phyloP scores from a whole-genome alignment of 371 early-diverging fungal genomes.

The Chytridiales sp. region DNA sequence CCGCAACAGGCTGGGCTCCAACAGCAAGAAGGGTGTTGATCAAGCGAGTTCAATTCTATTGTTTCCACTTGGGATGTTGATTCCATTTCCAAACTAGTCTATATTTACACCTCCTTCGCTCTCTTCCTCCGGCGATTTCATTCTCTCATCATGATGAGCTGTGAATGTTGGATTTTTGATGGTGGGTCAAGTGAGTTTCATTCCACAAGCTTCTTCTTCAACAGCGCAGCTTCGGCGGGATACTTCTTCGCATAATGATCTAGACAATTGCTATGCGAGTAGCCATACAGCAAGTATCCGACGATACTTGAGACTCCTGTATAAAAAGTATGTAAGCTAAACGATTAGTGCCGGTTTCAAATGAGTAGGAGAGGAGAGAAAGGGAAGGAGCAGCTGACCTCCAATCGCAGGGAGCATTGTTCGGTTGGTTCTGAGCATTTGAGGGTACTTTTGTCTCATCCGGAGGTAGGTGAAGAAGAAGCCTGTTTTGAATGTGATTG shows the following conservation, averaged over 20 bases:
- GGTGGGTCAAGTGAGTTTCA: conserved; percentile 4
- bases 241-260: conserved; percentile 18
- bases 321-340: not conserved
- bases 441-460: conserved; percentile 2
- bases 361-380: no score
- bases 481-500: not conserved
- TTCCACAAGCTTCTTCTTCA: conserved; percentile 6
- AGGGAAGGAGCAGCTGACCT: not conserved
- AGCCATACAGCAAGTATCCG: conserved; percentile 9
- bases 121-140: no score
- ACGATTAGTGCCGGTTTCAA: not conserved
- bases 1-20: no score
- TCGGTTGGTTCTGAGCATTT: conserved; percentile 6
- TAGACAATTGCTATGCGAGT: conserved; percentile 20
- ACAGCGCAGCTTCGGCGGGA: conserved; percentile 12
- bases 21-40: not conserved
- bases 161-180: not conserved
- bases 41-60: not conserved
- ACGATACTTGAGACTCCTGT: conserved; percentile 12
- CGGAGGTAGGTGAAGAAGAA: conserved; percentile 9
- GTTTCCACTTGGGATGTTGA: not conserved
- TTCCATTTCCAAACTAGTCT: not conserved
- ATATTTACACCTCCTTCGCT: no score
- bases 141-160: no score
- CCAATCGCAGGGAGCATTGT: conserved; percentile 4